Percentiles rank a stretch among this genome's conserved stretches.
Conservation (phyloP, 2,329 filamentous ascomycete genomes). For the Fusarium sp. region DNA sequence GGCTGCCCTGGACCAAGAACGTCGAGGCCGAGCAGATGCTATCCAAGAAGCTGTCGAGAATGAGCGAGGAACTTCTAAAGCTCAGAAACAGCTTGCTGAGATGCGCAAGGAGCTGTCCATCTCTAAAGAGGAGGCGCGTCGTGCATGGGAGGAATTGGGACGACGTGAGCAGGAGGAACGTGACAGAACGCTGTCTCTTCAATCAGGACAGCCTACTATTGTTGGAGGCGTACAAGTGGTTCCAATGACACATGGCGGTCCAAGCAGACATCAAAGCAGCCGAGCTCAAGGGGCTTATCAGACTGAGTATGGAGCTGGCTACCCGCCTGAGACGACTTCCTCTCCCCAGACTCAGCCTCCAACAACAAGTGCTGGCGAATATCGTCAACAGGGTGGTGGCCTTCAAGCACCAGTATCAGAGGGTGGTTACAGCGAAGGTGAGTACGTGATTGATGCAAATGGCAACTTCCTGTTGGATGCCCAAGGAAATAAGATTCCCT, state of each 20-base stretch:
- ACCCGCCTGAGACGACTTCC: constrained; percentile 52
- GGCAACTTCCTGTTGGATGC: constrained; percentile 70
- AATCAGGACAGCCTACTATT: constrained; percentile 86
- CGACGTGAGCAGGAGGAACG: constrained; percentile 92
- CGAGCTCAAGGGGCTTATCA: constrained; percentile 49
- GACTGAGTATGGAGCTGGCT: constrained; percentile 43
- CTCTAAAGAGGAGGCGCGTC: constrained; percentile 92
- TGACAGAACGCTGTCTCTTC: constrained; percentile 84
- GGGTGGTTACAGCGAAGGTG: constrained; percentile 73
- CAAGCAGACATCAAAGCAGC: constrained; percentile 62
- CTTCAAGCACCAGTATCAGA: constrained; percentile 58
- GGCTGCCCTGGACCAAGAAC: constrained; percentile 77
- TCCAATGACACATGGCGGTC: constrained; percentile 82
- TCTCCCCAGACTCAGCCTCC: constrained; percentile 54
- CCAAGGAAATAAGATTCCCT: constrained; percentile 67
- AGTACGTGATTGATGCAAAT: constrained; percentile 72
- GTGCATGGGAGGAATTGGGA: constrained; percentile 97
- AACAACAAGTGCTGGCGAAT: constrained; percentile 44
- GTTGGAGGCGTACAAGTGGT: constrained; percentile 96
- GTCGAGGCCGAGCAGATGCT: constrained; percentile 73
- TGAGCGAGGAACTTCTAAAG: constrained; percentile 77
- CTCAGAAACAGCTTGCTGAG: constrained; percentile 83
- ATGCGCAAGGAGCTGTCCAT: constrained; percentile 94
- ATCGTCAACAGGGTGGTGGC: constrained; percentile 37
- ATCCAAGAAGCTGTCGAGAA: constrained; percentile 72